Evolutionary conservation across 768 basidiomycete species (phyloP), one percentile per base, ranked within the genome.

Genomic region (Mycena belliarum): DNA sequence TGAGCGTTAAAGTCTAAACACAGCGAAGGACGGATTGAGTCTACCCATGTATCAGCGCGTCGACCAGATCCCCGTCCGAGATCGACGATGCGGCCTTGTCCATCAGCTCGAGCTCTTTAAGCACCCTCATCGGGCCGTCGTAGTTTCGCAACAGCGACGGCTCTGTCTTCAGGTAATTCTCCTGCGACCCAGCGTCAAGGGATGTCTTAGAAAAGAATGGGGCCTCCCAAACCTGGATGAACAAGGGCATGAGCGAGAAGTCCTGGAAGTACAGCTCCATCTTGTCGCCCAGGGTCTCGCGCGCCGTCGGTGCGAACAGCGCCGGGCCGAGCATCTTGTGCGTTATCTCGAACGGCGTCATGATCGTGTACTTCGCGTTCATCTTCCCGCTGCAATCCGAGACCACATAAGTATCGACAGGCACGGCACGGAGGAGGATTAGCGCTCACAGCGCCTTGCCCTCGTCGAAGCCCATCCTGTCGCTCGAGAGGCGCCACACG

Each of bases 211-310:
- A 3, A 28, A 41, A 0, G 41, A 8, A 26, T n/a, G 0, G n/a
- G n/a, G n/a, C n/a, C n/a, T n/a, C n/a, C 12, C 29, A 32, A 32
- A 32, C 94, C 80, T 97, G 94, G 43, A 98, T 90, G 72, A 99
- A 98, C 28, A 99, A 73, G 0, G 97, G 97, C 46, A 98, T 83
- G 64, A 98, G 94, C 1, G 89, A 85, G 68, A 93, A 91, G 66
- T 99, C 97, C 56, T 97, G 94, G 75, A 98, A 99, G 72, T 98
- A 99, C 59, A 92, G 71, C 51, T 98, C 96, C 78, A 96, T 91
- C 76, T 98, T 98, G 62, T 98, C 93, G 28, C 82, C 85, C 3
- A 98, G 76, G 0, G 91, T 87, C 70, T 93, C 87, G 49, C 89
- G 83, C 25, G 88, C 82, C 0, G 91, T 96, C 33, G 79, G 67